A percentile compares a stretch with the other conserved stretches of the same genome.
Evolutionary conservation across 2,329 filamentous ascomycete genomes (phyloP).

Genomic region (Colletotrichum costaricense): DNA sequence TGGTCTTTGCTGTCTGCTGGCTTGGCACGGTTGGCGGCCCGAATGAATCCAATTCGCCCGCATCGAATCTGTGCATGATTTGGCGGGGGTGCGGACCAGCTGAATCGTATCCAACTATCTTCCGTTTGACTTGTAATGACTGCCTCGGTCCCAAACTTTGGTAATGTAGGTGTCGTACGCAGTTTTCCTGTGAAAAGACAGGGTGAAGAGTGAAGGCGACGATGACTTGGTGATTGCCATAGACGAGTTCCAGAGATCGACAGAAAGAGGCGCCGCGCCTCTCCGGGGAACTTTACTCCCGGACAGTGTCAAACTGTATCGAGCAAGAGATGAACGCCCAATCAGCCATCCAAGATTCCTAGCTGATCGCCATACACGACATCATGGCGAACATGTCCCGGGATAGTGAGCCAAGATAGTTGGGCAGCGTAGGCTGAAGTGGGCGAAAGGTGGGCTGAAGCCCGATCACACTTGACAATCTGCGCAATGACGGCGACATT

Average conservation of each 20-base stretch:
- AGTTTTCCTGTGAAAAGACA: background rate
- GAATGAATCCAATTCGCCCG: background rate
- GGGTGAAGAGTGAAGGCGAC: background rate
- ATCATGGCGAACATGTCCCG: background rate
- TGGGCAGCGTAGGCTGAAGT: background rate
- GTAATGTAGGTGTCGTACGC: background rate
- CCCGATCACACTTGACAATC: background rate
- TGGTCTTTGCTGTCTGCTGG: background rate
- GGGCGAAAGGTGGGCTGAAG: background rate
- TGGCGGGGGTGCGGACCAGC: background rate
- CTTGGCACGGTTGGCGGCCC: background rate
- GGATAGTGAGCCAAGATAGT: background rate
- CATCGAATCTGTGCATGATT: background rate
- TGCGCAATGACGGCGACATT: background rate
- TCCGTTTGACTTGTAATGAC: background rate
- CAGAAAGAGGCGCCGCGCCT: background rate
- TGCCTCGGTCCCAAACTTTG: background rate
- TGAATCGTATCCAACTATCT: background rate
- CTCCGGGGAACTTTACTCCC: background rate
- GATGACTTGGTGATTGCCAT: background rate
- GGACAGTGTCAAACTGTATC: background rate
- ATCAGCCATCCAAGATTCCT: background rate
- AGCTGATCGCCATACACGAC: background rate
- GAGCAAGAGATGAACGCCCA: conserved; percentile 2
- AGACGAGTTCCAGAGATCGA: background rate